Evolutionary conservation across 129 eudicot genomes (phyloP).

Genomic region (Flaveria bidentis): DNA sequence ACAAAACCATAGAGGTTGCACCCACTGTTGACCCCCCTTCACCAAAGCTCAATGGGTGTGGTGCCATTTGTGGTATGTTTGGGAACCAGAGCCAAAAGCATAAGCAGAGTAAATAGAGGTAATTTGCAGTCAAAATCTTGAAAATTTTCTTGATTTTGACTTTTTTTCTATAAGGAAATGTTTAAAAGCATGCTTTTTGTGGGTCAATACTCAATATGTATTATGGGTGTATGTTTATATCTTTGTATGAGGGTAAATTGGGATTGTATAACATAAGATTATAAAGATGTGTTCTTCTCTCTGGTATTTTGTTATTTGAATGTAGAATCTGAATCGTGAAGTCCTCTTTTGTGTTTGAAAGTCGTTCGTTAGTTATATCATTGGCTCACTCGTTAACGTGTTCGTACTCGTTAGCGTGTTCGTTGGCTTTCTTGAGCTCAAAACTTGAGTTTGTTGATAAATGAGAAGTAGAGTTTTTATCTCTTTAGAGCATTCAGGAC

Average conservation of each 20-base stretch:
- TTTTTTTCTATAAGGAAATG: background rate
- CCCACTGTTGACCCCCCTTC: conserved; percentile 76
- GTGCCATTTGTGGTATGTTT: conserved; percentile 48
- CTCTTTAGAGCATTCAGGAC: no score
- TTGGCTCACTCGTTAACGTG: no score
- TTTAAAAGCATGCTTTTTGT: background rate
- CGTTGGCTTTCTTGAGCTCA: no score
- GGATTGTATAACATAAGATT: conserved; percentile 21
- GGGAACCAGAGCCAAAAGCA: conserved; percentile 43
- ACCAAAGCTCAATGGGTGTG: conserved; percentile 68
- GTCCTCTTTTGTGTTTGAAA: conserved; percentile 10
- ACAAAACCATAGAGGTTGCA: conserved; percentile 47
- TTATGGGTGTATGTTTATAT: background rate
- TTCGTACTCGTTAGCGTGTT: no score
- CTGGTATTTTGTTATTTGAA: background rate
- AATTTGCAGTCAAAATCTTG: conserved; percentile 16
- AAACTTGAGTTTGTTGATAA: no score
- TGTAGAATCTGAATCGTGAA: conserved; percentile 19
- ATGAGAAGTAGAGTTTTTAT: no score
- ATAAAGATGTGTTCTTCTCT: background rate
- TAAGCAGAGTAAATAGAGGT: conserved; percentile 36
- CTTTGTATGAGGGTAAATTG: conserved; percentile 14
- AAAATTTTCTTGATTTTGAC: conserved; percentile 22
- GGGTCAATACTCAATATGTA: background rate
- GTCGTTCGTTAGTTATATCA: background rate